Conservation (phyloP, 306 rosid species). For the Glycine soja region DNA sequence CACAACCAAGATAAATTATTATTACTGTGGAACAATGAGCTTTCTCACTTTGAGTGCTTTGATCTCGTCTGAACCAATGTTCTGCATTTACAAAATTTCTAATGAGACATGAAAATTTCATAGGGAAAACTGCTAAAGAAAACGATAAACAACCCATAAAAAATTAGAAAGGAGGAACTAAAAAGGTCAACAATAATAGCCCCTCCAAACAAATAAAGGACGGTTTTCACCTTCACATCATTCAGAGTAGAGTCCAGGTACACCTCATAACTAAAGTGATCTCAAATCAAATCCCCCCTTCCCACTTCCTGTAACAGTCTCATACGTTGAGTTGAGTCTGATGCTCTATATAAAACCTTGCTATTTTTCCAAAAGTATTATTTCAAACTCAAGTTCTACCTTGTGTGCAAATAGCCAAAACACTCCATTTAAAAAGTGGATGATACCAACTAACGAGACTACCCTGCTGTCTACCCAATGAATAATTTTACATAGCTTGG, state of each 20-base stretch:
- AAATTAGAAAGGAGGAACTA: conserved; percentile 12
- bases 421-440: neutral
- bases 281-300: conserved; percentile 13
- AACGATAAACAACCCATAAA: neutral
- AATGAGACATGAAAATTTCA: conserved; percentile 34
- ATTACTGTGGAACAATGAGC: conserved; percentile 79
- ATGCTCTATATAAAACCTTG: neutral
- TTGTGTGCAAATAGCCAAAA: neutral
- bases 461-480: neutral
- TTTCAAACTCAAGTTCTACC: neutral
- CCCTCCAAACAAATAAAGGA: too few species aligned
- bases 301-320: neutral
- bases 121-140: conserved; percentile 14
- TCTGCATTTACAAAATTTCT: conserved; percentile 54
- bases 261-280: neutral
- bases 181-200: neutral
- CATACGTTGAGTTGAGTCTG: neutral
- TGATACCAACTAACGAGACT: neutral
- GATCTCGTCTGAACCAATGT: conserved; percentile 65
- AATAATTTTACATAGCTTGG: neutral
- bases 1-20: conserved; percentile 29
- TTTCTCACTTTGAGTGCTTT: conserved; percentile 78
- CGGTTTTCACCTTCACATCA: neutral
- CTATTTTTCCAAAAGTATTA: neutral
- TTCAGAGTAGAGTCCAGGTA: neutral